Base-by-base conservation (phyloP, 2,329 filamentous ascomycete genomes). In the Shiraia sp. region DNA sequence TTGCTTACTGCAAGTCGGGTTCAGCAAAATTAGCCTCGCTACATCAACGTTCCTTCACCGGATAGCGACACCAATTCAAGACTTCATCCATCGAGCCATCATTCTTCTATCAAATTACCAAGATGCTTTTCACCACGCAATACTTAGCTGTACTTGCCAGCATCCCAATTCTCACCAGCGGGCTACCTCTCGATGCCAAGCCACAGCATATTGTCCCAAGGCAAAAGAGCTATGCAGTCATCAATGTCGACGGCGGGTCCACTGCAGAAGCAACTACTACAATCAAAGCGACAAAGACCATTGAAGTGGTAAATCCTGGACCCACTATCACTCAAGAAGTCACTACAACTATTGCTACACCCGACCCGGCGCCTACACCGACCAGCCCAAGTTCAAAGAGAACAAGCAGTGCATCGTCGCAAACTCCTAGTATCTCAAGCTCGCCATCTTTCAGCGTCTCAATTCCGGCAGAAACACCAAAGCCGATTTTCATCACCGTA, bases 191-290 rank as follows among this genome's bases (percentile, higher is more conserved):
- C 13, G 58, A 65, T 10, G 43, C 47, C 35, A 46, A 49, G 27
- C 42, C 45, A 19, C 47, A 40, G 19, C 28, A 56, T 12, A 15
- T 61, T 22, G 50, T 42, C 19, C 51, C 52, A 17, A 61, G 63
- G 10, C 51, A 55, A 23, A 69, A 65, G 42, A 64, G 59, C 23
- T 71, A 70, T 40, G 57, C 63, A 3, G 55, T 71, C n/a, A 64
- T 71, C 49, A 71, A 71, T 36, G 68, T 70, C 15, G 68, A 69
- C 30, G 68, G 68, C 22, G 68, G 67, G 16, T 53, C 61, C 10
- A 58, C 57, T 14, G 26, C 53, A 33, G 50, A 50, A 35, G 36
- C 53, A 17, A 61, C 59, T 6, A 58, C 60, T n/a, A 36, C 54
- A 23, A 34, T 61, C 19, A 37, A 57, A 39, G 43, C 45, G 30